Percentiles rank a stretch among this genome's conserved stretches.
Evolutionary conservation across 768 basidiomycete genomes (phyloP).

Genomic region (Astraeus odoratus): DNA sequence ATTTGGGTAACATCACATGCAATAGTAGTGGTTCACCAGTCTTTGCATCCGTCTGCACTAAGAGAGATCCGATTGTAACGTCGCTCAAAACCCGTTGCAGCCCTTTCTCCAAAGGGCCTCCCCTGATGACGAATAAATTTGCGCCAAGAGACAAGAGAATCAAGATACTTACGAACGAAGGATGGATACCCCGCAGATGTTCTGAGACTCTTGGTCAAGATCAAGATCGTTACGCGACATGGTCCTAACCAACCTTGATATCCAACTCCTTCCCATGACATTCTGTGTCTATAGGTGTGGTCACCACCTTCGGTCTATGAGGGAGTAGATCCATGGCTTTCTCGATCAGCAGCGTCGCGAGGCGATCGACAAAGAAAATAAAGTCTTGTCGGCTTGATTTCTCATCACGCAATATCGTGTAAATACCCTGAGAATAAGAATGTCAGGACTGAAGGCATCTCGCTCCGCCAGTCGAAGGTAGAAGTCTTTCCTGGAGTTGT

Average conservation of each 20-base stretch:
- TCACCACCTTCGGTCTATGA: conserved; percentile 50
- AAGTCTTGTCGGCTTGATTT: conserved; percentile 78
- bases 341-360: conserved; percentile 81
- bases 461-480: neutral
- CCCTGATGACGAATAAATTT: conserved; percentile 48
- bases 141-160: conserved; percentile 3
- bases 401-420: conserved; percentile 74
- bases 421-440: conserved; percentile 67
- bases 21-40: conserved; percentile 87
- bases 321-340: conserved; percentile 81
- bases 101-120: conserved; percentile 86
- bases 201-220: conserved; percentile 30
- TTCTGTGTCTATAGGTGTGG: conserved; percentile 57
- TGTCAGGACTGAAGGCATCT: neutral
- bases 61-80: conserved; percentile 78
- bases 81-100: conserved; percentile 85
- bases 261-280: conserved; percentile 57
- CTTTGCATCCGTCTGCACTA: conserved; percentile 81
- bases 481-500: conserved; percentile 61
- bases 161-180: conserved; percentile 63
- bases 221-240: neutral
- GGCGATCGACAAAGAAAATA: conserved; percentile 84
- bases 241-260: conserved; percentile 39
- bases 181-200: conserved; percentile 85
- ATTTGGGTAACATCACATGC: conserved; percentile 72